Base-by-base conservation (phyloP, 2,329 filamentous ascomycete genomes). In the Lachnellula subtilissima region DNA sequence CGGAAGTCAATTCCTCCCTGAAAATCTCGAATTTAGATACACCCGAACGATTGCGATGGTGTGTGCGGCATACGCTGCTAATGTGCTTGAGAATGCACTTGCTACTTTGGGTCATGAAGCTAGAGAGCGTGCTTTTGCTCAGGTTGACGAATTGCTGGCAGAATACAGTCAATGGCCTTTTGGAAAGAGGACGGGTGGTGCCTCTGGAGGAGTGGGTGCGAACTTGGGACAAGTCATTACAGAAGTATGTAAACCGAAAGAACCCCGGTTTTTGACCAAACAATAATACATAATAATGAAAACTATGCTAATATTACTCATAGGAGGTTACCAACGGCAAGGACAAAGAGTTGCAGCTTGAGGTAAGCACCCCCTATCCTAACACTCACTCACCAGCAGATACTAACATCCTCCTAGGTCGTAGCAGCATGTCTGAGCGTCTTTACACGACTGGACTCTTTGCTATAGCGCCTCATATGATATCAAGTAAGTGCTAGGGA, bases 161-260 rank as follows among this genome's bases (percentile, higher is more conserved):
- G 93, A 97, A 71, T 99, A 97, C 75, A 96, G 91, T 68, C 94
- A 97, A 76, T 99, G 88, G 87, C 94, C 94, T 0, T 99, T 99
- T 76, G 91, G 87, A 52, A 88, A 86, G 75, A 88, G 92, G 74
- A 70, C 82, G 4, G 84, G 83, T 43, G 88, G 90, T 28, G 84
- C 85, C 36, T 84, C 75, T 39, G 83, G 91, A 62, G 91, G 91
- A 35, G 91, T 97, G 54, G 94, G 91, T 48, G 91, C 93, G 63
- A 99, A 99, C 71, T 74, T 99, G 70, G 89, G 91, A 48, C 88
- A 94, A 72, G 85, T 91, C 32, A 87, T 97, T 66, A 78, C 82
- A 58, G 93, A 97, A 72, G 83, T 85, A 65, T 59, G 76, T 64
- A 42, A n/a, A 42, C 47, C 9, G 17, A 22, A n/a, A 22, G 7